A percentile compares a stretch with the other conserved stretches of the same genome.
Conservation (phyloP, 306 rosid species). For the Purshia tridentata region DNA sequence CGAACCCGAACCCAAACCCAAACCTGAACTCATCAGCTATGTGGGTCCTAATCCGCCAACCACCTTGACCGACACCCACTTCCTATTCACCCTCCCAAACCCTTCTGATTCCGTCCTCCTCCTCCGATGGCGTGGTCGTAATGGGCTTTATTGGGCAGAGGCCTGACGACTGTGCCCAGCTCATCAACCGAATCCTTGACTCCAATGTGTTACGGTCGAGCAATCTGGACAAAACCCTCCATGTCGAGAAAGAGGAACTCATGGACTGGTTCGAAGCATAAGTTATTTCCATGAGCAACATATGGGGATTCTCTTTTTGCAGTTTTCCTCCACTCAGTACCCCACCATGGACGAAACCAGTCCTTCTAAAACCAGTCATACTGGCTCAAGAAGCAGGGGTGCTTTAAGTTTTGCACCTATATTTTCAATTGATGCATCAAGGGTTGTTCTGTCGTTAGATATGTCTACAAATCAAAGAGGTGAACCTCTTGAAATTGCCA, state of each 20-base stretch:
- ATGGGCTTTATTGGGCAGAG: slow-evolving; percentile 71
- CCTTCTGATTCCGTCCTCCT: slow-evolving; percentile 31
- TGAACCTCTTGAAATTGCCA: slow-evolving; percentile 75
- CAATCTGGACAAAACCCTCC: slow-evolving; percentile 42
- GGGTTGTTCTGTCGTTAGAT: slow-evolving; percentile 73
- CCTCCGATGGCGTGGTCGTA: slow-evolving; percentile 64
- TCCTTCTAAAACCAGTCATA: slow-evolving; percentile 63
- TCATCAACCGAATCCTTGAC: slow-evolving; percentile 75
- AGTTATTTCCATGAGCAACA: slow-evolving; percentile 62
- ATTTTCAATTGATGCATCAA: slow-evolving; percentile 86
- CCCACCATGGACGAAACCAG: slow-evolving; percentile 39
- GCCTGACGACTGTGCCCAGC: slow-evolving; percentile 52
- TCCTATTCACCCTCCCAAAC: slow-evolving; percentile 35
- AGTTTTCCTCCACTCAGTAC: slow-evolving; percentile 40
- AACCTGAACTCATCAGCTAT: slow-evolving; percentile 44
- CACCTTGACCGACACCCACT: slow-evolving; percentile 32
- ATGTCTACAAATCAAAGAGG: slow-evolving; percentile 54
- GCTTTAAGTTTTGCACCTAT: slow-evolving; percentile 55
- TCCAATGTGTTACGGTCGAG: slow-evolving; percentile 79
- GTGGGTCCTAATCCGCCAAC: slow-evolving; percentile 73
- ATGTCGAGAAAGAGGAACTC: slow-evolving; percentile 49
- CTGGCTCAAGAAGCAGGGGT: slow-evolving; percentile 59
- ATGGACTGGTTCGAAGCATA: slow-evolving; percentile 70
- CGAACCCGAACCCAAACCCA: slow-evolving; percentile 19
- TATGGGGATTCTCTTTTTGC: slow-evolving; percentile 65